Conservation (phyloP, 306 rosid genomes). For the Prunus mongolica region DNA sequence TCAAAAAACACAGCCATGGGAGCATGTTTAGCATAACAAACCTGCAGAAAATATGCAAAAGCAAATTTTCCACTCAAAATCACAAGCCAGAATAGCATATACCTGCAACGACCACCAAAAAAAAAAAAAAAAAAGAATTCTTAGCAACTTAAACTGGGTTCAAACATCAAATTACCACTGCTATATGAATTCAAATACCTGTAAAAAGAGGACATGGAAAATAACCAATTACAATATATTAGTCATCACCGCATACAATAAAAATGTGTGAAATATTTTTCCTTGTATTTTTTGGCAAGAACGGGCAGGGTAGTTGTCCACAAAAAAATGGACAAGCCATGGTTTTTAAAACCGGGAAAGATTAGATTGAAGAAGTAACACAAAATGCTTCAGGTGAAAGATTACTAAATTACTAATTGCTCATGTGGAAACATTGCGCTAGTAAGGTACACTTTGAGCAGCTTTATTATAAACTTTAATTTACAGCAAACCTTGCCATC, state of each 20-base stretch:
- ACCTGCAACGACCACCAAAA: no score
- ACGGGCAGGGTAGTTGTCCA: not conserved
- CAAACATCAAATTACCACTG: not conserved
- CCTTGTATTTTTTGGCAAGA: not conserved
- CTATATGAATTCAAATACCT: not conserved
- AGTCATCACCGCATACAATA: not conserved
- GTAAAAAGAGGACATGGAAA: not conserved
- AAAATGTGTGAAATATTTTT: not conserved
- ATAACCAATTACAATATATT: not conserved
- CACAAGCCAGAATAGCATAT: constrained; percentile 82
- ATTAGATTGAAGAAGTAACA: no score
- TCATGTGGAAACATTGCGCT: no score
- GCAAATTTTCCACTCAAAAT: constrained; percentile 73
- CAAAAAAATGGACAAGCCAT: not conserved
- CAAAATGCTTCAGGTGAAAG: no score
- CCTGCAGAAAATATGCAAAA: constrained; percentile 96
- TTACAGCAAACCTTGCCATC: no score
- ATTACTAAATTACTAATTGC: no score
- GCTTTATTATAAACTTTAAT: no score
- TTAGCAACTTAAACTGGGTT: not conserved
- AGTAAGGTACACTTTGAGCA: no score
- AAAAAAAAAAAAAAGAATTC: not conserved
- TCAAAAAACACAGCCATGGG: not conserved
- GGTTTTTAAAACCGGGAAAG: not conserved
- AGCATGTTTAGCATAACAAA: constrained; percentile 18